These are phyloP conservation scores for Gymnopilus junonius DNA, from an alignment of 768 basidiomycete genomes.

Conservation along the genomic window DNA sequence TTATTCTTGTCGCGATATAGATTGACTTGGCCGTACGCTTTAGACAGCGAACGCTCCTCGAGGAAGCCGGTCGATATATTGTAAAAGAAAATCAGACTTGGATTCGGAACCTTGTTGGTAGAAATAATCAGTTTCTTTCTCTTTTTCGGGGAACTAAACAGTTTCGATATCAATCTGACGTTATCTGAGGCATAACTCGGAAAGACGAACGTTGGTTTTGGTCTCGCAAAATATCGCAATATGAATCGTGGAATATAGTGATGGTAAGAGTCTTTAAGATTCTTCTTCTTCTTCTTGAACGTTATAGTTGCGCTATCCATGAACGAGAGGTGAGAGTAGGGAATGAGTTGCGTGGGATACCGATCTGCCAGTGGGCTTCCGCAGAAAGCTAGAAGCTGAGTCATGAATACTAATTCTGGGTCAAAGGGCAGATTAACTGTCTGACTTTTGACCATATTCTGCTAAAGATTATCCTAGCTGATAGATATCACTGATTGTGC, in stretches of 20 bases:
- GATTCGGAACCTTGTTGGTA: background rate
- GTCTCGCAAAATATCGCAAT: conserved; percentile 26
- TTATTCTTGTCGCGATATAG: conserved; percentile 30
- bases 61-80: conserved; percentile 22
- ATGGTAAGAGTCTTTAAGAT: conserved; percentile 30
- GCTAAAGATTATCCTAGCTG: too few species aligned
- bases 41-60: conserved; percentile 14
- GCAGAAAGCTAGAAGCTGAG: too few species aligned
- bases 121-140: conserved; percentile 10
- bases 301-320: too few species aligned
- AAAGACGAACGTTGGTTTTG: background rate
- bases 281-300: too few species aligned
- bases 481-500: too few species aligned
- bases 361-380: too few species aligned
- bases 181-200: background rate
- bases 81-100: conserved; percentile 25
- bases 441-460: too few species aligned
- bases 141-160: background rate
- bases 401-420: too few species aligned
- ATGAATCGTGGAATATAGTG: conserved; percentile 36
- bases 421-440: too few species aligned
- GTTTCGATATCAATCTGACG: background rate
- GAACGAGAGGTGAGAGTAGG: too few species aligned
- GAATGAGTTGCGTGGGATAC: too few species aligned
- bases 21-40: conserved; percentile 25